Evolutionary conservation across 495 filamentous ascomycete species (phyloP).

Genomic region (Letharia columbiana): DNA sequence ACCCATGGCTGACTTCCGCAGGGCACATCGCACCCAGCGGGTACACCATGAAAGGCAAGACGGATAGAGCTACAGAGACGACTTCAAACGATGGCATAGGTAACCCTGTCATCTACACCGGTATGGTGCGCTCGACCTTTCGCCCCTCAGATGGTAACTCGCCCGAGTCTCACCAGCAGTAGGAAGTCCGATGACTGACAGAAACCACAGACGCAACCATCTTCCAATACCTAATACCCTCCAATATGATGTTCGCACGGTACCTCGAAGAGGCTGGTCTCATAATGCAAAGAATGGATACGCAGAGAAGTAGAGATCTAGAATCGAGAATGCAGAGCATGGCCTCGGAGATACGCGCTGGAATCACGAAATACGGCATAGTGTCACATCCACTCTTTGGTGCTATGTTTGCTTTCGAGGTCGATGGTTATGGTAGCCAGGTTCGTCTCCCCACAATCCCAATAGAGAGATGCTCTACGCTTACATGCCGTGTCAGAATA

Average conservation of each 20-base stretch:
- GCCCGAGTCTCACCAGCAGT: not conserved
- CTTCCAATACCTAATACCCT: slow-evolving; percentile 52
- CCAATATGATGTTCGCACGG: slow-evolving; percentile 59
- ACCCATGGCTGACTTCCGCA: not conserved
- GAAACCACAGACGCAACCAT: slow-evolving; percentile 42
- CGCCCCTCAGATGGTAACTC: slow-evolving; percentile 45
- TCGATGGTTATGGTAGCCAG: slow-evolving; percentile 46
- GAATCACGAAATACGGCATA: slow-evolving; percentile 45
- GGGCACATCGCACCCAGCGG: slow-evolving; percentile 45
- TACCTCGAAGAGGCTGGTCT: slow-evolving; percentile 45
- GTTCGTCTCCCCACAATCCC: not conserved
- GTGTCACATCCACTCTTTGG: slow-evolving; percentile 38
- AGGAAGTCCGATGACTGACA: not conserved
- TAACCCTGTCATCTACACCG: slow-evolving; percentile 51
- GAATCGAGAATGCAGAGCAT: slow-evolving; percentile 43
- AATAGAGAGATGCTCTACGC: not conserved
- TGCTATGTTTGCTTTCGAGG: slow-evolving; percentile 50
- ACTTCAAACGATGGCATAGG: slow-evolving; percentile 53
- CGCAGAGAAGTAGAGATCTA: slow-evolving; percentile 35
- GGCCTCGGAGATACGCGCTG: slow-evolving; percentile 41
- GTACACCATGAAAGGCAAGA: slow-evolving; percentile 51
- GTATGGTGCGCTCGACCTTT: slow-evolving; percentile 55
- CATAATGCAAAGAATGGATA: slow-evolving; percentile 46
- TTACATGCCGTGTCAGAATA: slow-evolving; percentile 26
- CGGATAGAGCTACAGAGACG: slow-evolving; percentile 50